A percentile compares a stretch with the other conserved stretches of the same genome.
These are phyloP conservation scores for Pterocarpus santalinus DNA, from an alignment of 306 rosid genomes.

Conservation along the genomic window DNA sequence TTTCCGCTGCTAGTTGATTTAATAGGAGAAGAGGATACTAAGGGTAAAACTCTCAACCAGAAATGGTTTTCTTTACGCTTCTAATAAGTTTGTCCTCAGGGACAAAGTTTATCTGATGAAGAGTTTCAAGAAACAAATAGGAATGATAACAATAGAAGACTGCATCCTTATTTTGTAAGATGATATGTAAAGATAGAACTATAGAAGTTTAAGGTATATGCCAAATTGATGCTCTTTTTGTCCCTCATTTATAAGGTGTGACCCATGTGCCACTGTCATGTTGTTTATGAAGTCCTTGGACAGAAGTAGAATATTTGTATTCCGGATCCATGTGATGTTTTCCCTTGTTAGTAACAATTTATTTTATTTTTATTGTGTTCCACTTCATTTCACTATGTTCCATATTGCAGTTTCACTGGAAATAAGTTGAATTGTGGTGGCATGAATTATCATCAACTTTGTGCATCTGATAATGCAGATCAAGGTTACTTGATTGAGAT, in stretches of 20 bases:
- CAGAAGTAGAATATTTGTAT: slow-evolving; percentile 4
- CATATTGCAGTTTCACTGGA: slow-evolving; percentile 79
- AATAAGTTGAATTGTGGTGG: slow-evolving; percentile 82
- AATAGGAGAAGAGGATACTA: slow-evolving; percentile 1
- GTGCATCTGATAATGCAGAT: slow-evolving; percentile 60
- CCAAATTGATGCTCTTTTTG: neutral
- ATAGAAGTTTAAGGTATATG: slow-evolving; percentile 16
- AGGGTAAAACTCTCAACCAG: no score
- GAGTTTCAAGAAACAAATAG: slow-evolving; percentile 14
- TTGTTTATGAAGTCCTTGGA: slow-evolving; percentile 23
- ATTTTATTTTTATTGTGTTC: neutral
- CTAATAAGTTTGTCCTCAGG: neutral
- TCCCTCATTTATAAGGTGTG: neutral
- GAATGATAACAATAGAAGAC: neutral
- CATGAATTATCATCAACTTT: slow-evolving; percentile 48
- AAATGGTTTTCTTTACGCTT: neutral
- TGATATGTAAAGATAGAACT: neutral
- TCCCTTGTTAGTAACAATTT: neutral
- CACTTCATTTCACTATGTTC: slow-evolving; percentile 40
- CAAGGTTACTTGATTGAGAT: slow-evolving; percentile 65
- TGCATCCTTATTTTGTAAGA: neutral
- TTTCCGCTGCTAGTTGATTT: slow-evolving; percentile 1
- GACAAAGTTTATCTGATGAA: slow-evolving; percentile 5
- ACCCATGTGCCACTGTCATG: neutral
- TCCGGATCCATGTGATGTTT: slow-evolving; percentile 4